Evolutionary conservation across 305 asterid genomes (phyloP).

Genomic region (Nicotiana rustica): DNA sequence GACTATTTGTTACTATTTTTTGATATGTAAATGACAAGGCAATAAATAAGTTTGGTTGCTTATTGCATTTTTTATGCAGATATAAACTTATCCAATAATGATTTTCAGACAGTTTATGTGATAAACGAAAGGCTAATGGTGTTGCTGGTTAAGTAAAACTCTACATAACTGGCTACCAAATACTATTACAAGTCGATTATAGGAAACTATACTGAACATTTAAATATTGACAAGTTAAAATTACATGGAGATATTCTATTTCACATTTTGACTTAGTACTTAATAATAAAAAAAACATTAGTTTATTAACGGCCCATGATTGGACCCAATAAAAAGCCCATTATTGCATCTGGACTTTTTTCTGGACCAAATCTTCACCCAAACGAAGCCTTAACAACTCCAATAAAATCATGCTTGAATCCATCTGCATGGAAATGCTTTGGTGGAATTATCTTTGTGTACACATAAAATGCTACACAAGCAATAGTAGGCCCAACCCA

Average conservation of each 20-base stretch:
- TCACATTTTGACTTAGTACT: background rate
- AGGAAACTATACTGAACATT: background rate
- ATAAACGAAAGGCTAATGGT: no score
- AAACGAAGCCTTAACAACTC: constrained; percentile 48
- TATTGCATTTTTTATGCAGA: no score
- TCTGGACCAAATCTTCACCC: background rate
- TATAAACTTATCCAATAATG: no score
- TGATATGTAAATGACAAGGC: no score
- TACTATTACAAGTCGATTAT: background rate
- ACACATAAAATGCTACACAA: constrained; percentile 63
- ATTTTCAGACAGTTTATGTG: no score
- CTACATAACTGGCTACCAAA: background rate
- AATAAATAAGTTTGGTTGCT: no score
- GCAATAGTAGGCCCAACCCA: constrained; percentile 76
- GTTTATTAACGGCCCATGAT: background rate
- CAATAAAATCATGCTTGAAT: constrained; percentile 66
- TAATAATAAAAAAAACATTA: background rate
- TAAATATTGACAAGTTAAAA: background rate
- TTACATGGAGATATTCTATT: background rate
- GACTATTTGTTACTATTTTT: no score
- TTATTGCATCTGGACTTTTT: background rate
- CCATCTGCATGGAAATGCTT: constrained; percentile 62
- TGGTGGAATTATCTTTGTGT: constrained; percentile 67
- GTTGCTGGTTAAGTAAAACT: no score
- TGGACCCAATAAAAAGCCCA: background rate